Percentiles rank a stretch among this genome's conserved stretches.
Conservation (phyloP, 805 yeast species). For the Trichomonascus vanleenenianus region DNA sequence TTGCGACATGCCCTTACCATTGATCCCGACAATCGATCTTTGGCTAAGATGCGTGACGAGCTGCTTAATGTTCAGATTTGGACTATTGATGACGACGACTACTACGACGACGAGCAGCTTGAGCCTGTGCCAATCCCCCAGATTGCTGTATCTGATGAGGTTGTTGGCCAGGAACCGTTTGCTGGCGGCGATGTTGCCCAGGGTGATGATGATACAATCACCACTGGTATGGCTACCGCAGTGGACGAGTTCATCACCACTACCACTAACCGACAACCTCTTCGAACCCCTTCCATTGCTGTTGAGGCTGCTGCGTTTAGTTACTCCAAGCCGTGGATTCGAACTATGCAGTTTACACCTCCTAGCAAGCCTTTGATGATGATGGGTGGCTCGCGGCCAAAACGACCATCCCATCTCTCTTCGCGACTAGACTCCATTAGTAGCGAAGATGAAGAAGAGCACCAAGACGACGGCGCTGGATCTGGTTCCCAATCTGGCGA, state of each 20-base stretch:
- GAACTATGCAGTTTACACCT: conserved; percentile 27
- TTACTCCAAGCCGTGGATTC: conserved; percentile 16
- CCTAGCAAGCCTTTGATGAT: conserved; percentile 11
- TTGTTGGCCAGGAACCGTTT: conserved; percentile 1
- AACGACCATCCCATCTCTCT: not conserved
- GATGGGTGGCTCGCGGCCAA: conserved; percentile 5
- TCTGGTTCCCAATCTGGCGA: conserved; percentile 2
- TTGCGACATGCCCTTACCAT: conserved; percentile 69
- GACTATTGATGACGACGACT: conserved; percentile 82
- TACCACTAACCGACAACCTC: conserved; percentile 24
- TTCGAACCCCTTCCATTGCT: conserved; percentile 26
- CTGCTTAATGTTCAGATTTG: conserved; percentile 53
- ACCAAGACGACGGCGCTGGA: conserved; percentile 9
- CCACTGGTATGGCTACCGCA: conserved; percentile 5
- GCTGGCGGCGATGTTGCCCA: not conserved
- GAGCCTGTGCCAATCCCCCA: conserved; percentile 2
- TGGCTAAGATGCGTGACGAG: conserved; percentile 52
- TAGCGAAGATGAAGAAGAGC: conserved; percentile 8
- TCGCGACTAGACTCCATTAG: not conserved
- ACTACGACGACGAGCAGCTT: conserved; percentile 32
- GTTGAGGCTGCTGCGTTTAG: conserved; percentile 7
- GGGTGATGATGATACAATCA: conserved; percentile 8
- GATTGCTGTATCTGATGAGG: conserved; percentile 1
- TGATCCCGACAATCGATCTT: conserved; percentile 79
- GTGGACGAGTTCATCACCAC: conserved; percentile 18